Evolutionary conservation across 2,329 filamentous ascomycete species (phyloP), one percentile per base, ranked within the genome.

Genomic region (Teratosphaeria nubilosa): DNA sequence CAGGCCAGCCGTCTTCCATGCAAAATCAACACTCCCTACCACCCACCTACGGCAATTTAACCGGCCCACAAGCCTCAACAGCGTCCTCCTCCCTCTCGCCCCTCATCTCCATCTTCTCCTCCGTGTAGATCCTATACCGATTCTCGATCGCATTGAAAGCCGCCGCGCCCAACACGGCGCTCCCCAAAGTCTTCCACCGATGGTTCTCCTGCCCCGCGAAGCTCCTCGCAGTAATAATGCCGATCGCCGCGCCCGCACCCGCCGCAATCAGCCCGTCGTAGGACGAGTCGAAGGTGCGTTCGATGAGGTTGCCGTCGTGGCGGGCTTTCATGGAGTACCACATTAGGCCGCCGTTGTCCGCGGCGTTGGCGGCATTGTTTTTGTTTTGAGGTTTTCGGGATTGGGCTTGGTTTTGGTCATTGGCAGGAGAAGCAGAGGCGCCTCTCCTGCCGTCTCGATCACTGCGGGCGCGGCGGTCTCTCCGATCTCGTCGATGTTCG

Each of bases 201-300:
- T 53, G 55, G 25, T 61, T 53, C 54, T 57, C 37, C 7, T 57
- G 53, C 32, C 58, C 53, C 27, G 53, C 55, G 24, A 64, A 63
- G 13, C 56, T 53, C 30, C 60, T 53, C 10, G 59, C 62, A 14
- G 64, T 66, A 31, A 66, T 59, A 20, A 59, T 59, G 20, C 64
- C 64, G 14, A 66, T 56, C 1, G 64, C 64, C 4, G 63, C 64
- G 9, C 64, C 64, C 5, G 64, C 62, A 13, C 55, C 62, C 1
- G 59, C 64, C 9, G 64, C 64, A 48, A 66, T 59, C 24, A 66
- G 51, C 5, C 64, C 64, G 50, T 66, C 64, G 37, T 64, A 65
- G 5, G 61, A 63, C 14, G 58, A 57, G 55, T 66, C 64, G 53
- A 66, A 64, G 50, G 61, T 59, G 13, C 58, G 57, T 56, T 66